Conservation (phyloP, 148 eudicot genomes). For the Nepenthes gracilis region DNA sequence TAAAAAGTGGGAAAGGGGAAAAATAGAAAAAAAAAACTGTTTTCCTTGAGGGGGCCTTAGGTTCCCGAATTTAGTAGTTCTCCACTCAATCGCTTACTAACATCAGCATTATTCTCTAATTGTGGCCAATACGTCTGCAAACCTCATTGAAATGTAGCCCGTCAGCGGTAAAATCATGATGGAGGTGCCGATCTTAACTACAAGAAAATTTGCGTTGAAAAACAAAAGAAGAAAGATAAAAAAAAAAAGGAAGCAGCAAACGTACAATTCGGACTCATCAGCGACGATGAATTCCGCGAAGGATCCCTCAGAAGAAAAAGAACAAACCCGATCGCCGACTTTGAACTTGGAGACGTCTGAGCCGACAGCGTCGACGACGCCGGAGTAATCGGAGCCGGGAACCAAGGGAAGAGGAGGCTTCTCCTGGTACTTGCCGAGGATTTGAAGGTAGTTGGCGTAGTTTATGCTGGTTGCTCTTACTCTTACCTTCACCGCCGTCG, state of each 20-base stretch:
- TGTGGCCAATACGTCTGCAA: too few species aligned
- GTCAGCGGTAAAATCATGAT: too few species aligned
- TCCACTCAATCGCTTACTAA: too few species aligned
- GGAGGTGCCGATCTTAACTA: too few species aligned
- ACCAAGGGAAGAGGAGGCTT: conserved; percentile 62
- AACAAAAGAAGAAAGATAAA: too few species aligned
- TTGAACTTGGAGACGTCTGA: conserved; percentile 35
- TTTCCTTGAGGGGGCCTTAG: too few species aligned
- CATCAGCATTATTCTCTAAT: too few species aligned
- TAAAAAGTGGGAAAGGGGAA: too few species aligned
- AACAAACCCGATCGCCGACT: conserved; percentile 72
- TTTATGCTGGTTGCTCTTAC: conserved; percentile 77
- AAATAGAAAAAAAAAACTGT: too few species aligned
- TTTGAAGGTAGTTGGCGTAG: conserved; percentile 75
- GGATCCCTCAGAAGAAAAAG: conserved; percentile 46
- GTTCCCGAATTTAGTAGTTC: too few species aligned
- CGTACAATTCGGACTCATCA: conserved; percentile 67
- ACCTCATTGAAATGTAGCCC: too few species aligned
- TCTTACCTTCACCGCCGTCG: conserved; percentile 45
- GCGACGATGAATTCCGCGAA: conserved; percentile 73
- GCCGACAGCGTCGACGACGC: conserved; percentile 51
- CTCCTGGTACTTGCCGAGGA: conserved; percentile 89
- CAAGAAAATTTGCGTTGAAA: too few species aligned
- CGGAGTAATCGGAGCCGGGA: conserved; percentile 87
- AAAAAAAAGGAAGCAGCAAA: neutral